Base-by-base conservation (phyloP, 2,329 filamentous ascomycete genomes). In the Diaporthe sp. region DNA sequence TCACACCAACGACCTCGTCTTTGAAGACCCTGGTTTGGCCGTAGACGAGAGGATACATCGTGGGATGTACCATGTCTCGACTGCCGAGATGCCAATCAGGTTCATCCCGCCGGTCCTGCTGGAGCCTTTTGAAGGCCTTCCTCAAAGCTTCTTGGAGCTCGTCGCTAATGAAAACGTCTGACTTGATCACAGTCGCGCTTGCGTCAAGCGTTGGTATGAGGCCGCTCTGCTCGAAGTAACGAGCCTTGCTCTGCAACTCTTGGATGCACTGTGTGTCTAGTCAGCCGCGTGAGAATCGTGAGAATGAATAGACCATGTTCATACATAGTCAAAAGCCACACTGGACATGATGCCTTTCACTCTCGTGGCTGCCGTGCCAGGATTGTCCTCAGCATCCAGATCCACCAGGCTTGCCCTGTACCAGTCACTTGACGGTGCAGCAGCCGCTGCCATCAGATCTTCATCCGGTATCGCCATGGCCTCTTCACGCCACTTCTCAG, bases 1-100 rank as follows among this genome's bases (percentile, higher is more conserved):
- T 44, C 28, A 72, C 42, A 13, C 53, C 57, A 25, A 72, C 68
- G 22, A 53, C 39, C 10, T 75, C 60, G 5, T 73, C 70, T 3
- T 28, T 31, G 51, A 75, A 15, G 3, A 84, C 82, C 37, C 81
- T 80, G 13, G 81, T 84, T 44, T 80, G 80, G 5, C 85, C 86
- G 76, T 87, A 88, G 0, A 88, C 80, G 3, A 91, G 80, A 1
- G 89, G 89, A 74, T 86, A 91, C 55, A 91, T 82, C 2, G 88
- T 90, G 13, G 89, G 88, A 77, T 91, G 85, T 17, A 91, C 88
- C 77, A 84, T 85, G 2, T 84, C 79, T 60, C 88, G 81, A 0
- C 87, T 88, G 3, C 85, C 83, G 0, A 89, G 89, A 81, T 91
- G 87, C 84, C 85, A 91, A 79, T 90, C 89, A 72, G 84, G 83